Base-by-base conservation (phyloP, 2,329 filamentous ascomycete genomes). In the Pestalotiopsis sp. region DNA sequence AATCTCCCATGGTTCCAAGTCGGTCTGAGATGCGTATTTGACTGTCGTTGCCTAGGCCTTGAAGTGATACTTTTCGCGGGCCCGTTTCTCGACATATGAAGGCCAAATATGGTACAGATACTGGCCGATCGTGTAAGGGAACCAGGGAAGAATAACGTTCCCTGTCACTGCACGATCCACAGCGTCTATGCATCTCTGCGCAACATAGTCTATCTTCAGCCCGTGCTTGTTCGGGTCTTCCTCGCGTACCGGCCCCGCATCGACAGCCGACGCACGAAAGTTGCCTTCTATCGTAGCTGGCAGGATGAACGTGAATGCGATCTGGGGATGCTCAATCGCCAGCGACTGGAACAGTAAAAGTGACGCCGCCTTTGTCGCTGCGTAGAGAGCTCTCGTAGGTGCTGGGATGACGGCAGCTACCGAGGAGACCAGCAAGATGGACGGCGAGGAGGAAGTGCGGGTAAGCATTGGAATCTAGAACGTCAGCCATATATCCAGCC, bases 201-300 rank as follows among this genome's bases (percentile, higher is more conserved):
- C 76, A 6, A 79, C 77, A 62, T 76, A 78, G 14, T 73, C 74
- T 7, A 74, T 70, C 60, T 75, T 75, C n/a, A 79, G 73, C 1
- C 78, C 78, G 14, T 70, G 71, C 71, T 76, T 76, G 67, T 76
- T 77, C 7, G 74, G 72, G 4, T 74, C 74, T 12, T 67, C 68
- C 62, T 73, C 73, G 1, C 69, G 68, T 1, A 72, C 70, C 2
- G 72, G 71, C 31, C 75, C 74, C 2, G 71, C 74, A 59, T 79
- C 78, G 3, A 79, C 75, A 7, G 78, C 78, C 23, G 76, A 77
- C 4, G 78, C 75, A 3, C 78, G 77, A 64, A 79, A 79, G 69
- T 76, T 75, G 2, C 78, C 77, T 67, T 79, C 73, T 63, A 79
- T 78, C n/a, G 78, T 79, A 0, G 75, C 74, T 0, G 78, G 77